Base-by-base conservation (phyloP, 306 rosid genomes). In the Ammopiptanthus mongolicus region DNA sequence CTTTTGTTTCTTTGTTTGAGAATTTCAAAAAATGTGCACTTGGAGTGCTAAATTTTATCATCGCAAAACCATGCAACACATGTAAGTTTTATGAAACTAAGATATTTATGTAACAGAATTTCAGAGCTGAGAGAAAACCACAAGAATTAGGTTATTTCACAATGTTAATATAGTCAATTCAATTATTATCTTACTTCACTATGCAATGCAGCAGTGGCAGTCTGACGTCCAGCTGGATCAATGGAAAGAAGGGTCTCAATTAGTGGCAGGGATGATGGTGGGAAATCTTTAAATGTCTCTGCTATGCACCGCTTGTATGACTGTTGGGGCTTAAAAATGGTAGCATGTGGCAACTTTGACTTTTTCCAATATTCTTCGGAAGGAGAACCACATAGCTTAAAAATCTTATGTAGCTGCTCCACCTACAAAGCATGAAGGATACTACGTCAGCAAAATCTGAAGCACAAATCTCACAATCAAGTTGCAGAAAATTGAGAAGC, bases 181-280 rank as follows among this genome's bases (percentile, higher is more conserved):
- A 42, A 50, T 47, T 76, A 39, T 73, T 80, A 83, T 82, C 97
- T 92, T 84, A 84, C 87, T 57, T 84, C 87, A 72, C 84, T 80
- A 31, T 76, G 84, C 74, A 84, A 76, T 18, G 87, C 87, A 51
- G 82, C 72, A 42, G 87, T 81, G 61, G 87, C 84, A 17, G 87
- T 84, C 31, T 69, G 60, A 23, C 87, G 87, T 42, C 80, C 87
- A 65, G 76, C 87, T 9, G 87, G 87, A 80, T 84, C 84, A 2
- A 84, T 80, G 19, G 87, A 14, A 7, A 84, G 81, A 72, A 84
- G 87, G 61, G 84, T 80, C 41, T 84, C 87, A 23, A 80, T 84
- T 5, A 84, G 77, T 14, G 82, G 84, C 78, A 84, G 41, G 62
- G 87, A 81, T 33, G 87, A 81, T 42, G 84, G 58, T 9, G 87